Conservation (phyloP, 495 filamentous ascomycete genomes). For the Copromyces sp. region DNA sequence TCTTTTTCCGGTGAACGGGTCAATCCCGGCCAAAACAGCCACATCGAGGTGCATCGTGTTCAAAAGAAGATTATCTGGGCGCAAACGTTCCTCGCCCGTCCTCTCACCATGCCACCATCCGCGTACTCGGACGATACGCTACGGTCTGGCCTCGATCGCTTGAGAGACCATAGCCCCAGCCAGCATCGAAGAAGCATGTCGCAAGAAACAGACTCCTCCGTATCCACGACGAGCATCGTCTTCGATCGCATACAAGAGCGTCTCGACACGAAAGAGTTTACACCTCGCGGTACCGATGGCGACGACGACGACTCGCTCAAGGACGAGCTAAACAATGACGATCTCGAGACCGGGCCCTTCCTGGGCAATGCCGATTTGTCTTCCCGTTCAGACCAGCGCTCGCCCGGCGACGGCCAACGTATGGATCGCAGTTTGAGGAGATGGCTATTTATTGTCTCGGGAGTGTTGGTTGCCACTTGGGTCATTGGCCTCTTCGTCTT, state of each 20-base stretch:
- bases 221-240: slow-evolving; percentile 68
- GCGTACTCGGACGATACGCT: neutral
- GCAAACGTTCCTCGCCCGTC: neutral
- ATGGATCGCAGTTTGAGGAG: slow-evolving; percentile 54
- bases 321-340: slow-evolving; percentile 26
- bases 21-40: neutral
- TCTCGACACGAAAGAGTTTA: slow-evolving; percentile 24
- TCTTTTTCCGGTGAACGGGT: neutral
- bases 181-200: slow-evolving; percentile 28
- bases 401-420: slow-evolving; percentile 22
- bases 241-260: slow-evolving; percentile 60
- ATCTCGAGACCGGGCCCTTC: slow-evolving; percentile 36
- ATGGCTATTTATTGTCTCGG: slow-evolving; percentile 56
- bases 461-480: slow-evolving; percentile 68
- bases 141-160: neutral
- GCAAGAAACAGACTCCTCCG: slow-evolving; percentile 52
- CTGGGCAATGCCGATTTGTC: slow-evolving; percentile 18
- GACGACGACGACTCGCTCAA: slow-evolving; percentile 41
- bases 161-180: slow-evolving; percentile 1
- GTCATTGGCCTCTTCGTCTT: slow-evolving; percentile 65
- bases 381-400: neutral
- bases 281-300: slow-evolving; percentile 27
- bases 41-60: neutral
- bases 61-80: neutral
- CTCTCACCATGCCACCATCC: neutral